Conservation (phyloP, 2,329 filamentous ascomycete genomes). For the Fusarium equiseti region DNA sequence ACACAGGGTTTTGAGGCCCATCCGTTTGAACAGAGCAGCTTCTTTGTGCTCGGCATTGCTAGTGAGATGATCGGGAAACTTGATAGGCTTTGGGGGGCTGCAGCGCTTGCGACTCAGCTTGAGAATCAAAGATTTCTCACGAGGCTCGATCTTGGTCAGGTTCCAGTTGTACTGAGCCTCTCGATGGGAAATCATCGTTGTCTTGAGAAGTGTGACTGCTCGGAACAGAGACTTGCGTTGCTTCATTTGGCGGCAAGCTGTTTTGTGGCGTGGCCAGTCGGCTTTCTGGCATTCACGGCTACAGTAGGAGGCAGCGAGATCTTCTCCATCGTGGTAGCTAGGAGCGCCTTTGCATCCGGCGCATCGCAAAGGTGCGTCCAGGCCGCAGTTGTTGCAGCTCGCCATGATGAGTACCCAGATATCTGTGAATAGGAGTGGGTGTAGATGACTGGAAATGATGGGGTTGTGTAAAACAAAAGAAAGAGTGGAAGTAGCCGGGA, state of each 20-base stretch:
- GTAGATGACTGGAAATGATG: not conserved
- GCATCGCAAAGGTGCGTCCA: constrained; percentile 10
- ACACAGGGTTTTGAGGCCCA: not conserved
- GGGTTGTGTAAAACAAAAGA: not conserved
- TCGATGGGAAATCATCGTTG: constrained; percentile 18
- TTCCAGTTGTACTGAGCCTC: constrained; percentile 15
- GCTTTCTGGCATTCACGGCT: constrained; percentile 18
- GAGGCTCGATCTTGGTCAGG: constrained; percentile 5
- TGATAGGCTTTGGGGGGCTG: not conserved
- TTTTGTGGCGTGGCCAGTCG: constrained; percentile 20
- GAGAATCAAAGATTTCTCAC: constrained; percentile 10
- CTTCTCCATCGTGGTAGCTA: constrained; percentile 29
- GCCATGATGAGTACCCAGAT: constrained; percentile 4
- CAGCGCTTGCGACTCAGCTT: not conserved
- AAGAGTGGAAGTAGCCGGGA: not conserved
- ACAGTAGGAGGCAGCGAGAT: constrained; percentile 19
- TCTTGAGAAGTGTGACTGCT: constrained; percentile 17
- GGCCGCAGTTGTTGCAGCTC: constrained; percentile 17
- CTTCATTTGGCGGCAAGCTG: constrained; percentile 11
- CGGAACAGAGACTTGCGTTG: constrained; percentile 18
- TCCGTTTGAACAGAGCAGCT: constrained; percentile 7
- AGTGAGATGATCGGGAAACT: constrained; percentile 21
- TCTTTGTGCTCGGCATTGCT: constrained; percentile 15
- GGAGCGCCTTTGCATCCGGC: constrained; percentile 8
- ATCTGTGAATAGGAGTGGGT: not conserved